Evolutionary conservation across 352 stramenopile genomes (phyloP), one percentile per base, ranked within the genome.

Genomic region (Globisporangium emineosum): DNA sequence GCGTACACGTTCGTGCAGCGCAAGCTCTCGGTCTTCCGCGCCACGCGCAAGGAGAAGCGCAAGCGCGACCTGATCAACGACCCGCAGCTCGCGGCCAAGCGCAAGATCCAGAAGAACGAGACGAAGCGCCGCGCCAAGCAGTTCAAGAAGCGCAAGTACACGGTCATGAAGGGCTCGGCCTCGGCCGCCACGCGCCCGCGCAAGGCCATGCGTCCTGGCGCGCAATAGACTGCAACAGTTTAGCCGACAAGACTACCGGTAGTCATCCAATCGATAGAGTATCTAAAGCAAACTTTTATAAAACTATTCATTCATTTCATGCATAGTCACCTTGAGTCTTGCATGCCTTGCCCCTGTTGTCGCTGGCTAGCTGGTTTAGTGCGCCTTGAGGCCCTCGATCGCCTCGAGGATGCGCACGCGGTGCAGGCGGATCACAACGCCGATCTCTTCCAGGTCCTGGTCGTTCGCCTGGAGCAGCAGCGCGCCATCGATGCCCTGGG

Each of bases 61-160:
- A 91, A 88, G 65, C 83, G 81, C 54, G 86, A 95, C 59, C 71
- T 87, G 9, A 72, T 97, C 49, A 74, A 81, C 10, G 79, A 97
- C 49, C 87, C 88, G 21, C 75, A 91, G 59, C 75, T 78, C 42
- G 85, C 83, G 3, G 86, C 88, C 5, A 74, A 83, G 65, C 88
- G 86, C 45, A 92, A 93, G 63, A 83, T 96, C 50, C 77, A 90
- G 35, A 94, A 95, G 71, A 94, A 96, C 70, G 79, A 94, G 54
- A 71, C 82, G 35, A 97, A 97, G 71, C 81, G 81, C 50, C 75
- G 66, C 37, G 73, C 78, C 23, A 95, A 95, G 76, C 84, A 96
- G 69, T 57, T 94, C 50, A 91, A 91, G 65, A 96, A 97, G 71
- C 84, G 89, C 67, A 97, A 97, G 73, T 83, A 89, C 64, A 77